Base-by-base conservation (phyloP, 2,329 filamentous ascomycete species). In the Alternaria sp. region DNA sequence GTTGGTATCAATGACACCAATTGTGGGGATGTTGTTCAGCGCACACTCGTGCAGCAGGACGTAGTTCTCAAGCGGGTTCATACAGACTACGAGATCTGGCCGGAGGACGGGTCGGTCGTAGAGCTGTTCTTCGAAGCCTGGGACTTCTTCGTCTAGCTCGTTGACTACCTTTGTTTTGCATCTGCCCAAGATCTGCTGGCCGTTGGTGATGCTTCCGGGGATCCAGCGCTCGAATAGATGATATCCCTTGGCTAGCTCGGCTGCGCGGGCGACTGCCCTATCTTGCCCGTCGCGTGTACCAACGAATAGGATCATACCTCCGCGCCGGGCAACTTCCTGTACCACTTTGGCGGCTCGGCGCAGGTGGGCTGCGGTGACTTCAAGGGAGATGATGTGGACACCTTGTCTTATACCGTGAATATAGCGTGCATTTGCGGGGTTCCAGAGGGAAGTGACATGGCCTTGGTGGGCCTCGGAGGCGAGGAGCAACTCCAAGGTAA, bases 211-310 rank as follows among this genome's bases (percentile, higher is more conserved):
- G 63, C 87, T 89, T 1, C 95, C 95, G 0, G 95, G 92, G 51
- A 90, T 93, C 95, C 95, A 99, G 72, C 93, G 90, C 74, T 92
- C 92, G 75, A 97, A 98, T 34, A 99, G 80, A 78, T 98, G 94
- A 76, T 91, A 98, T 2, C 88, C 93, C 59, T 87, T 85, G 0
- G 93, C 88, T 63, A 96, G 79, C 77, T 90, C 84, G 1, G 95
- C 93, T 5, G 94, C 93, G 65, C 87, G 88, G 16, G 96, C 92
- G 2, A 97, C 92, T 54, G 90, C 86, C 64, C 90, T 86, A 78
- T 90, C 90, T 76, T 97, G 94, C 2, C 92, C 93, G 57, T 87
- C 85, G 30, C 94, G 86, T 5, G 92, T 98, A 45, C 95, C 95
- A 0, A 94, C 94, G 74, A 98, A 97, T 9, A 99, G 86, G 48